Conservation (phyloP, 2,329 filamentous ascomycete genomes). For the Paecilomyces sp. region DNA sequence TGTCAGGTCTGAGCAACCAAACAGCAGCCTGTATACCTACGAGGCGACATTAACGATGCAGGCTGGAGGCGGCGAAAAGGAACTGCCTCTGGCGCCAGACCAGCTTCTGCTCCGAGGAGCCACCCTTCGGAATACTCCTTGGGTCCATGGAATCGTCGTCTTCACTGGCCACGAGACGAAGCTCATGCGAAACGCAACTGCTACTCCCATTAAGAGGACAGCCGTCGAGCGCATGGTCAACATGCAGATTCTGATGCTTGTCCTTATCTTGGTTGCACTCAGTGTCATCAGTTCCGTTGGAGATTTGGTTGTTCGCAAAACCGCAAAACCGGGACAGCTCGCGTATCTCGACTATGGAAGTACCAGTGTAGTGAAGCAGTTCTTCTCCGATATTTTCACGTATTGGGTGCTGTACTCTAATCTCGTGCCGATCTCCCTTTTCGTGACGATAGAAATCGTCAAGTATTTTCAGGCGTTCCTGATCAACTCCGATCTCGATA, state of each 20-base stretch:
- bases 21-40: conserved; percentile 97
- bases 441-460: conserved; percentile 94
- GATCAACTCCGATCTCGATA: conserved; percentile 95
- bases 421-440: conserved; percentile 91
- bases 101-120: conserved; percentile 89
- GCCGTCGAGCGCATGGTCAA: conserved; percentile 94
- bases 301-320: conserved; percentile 72
- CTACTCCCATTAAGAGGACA: conserved; percentile 94
- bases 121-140: conserved; percentile 90
- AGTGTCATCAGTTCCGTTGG: conserved; percentile 88
- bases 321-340: conserved; percentile 48
- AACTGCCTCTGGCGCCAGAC: conserved; percentile 81
- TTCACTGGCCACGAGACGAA: conserved; percentile 98
- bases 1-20: conserved; percentile 90
- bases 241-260: conserved; percentile 81
- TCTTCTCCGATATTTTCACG: conserved; percentile 90
- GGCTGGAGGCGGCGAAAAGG: conserved; percentile 84
- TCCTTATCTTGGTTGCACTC: conserved; percentile 73
- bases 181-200: conserved; percentile 96
- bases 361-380: conserved; percentile 66
- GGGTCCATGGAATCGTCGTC: conserved; percentile 92
- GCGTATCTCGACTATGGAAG: conserved; percentile 63
- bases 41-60: conserved; percentile 93
- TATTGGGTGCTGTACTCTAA: conserved; percentile 99
- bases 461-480: conserved; percentile 98